These are phyloP conservation scores for Pterocarpus macrocarpus DNA, from an alignment of 306 rosid species.

Conservation along the genomic window DNA sequence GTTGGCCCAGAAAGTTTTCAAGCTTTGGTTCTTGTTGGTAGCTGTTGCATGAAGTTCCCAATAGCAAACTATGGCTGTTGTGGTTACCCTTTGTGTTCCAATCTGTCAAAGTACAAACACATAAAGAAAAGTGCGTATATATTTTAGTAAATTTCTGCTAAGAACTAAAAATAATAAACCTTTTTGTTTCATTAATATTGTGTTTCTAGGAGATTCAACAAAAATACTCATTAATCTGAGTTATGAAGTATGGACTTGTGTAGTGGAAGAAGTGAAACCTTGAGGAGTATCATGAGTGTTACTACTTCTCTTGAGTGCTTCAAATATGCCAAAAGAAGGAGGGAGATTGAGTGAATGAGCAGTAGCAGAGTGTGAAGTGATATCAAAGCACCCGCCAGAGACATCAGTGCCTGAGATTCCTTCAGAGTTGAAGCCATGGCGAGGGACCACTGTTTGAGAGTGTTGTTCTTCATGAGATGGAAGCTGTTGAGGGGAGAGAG, in stretches of 20 bases:
- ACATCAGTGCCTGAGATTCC: conserved; percentile 65
- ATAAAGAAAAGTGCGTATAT: too few relatives aligned
- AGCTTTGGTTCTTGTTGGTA: conserved; percentile 72
- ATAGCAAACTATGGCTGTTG: conserved; percentile 48
- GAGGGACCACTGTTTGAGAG: conserved; percentile 37
- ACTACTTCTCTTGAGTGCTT: conserved; percentile 60
- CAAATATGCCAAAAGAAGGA: conserved; percentile 59
- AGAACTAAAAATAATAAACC: too few relatives aligned
- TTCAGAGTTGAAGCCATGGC: conserved; percentile 63
- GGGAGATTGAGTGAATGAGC: conserved; percentile 62
- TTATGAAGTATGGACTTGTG: too few relatives aligned
- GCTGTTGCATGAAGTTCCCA: conserved; percentile 59
- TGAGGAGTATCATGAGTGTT: conserved; percentile 35
- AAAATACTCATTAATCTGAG: too few relatives aligned
- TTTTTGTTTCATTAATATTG: too few relatives aligned
- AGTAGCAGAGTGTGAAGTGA: conserved; percentile 54
- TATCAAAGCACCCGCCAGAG: conserved; percentile 66
- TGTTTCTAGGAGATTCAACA: too few relatives aligned
- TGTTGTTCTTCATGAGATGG: neutral
- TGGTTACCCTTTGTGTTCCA: conserved; percentile 68
- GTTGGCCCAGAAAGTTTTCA: conserved; percentile 86
- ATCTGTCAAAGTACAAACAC: conserved; percentile 49
- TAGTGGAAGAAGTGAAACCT: conserved; percentile 41
- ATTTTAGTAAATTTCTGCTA: too few relatives aligned
- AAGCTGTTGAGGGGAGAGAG: too few relatives aligned